Evolutionary conservation across 1,139 yeast species (phyloP).

Genomic region (Magnusiomyces tetraspermus): DNA sequence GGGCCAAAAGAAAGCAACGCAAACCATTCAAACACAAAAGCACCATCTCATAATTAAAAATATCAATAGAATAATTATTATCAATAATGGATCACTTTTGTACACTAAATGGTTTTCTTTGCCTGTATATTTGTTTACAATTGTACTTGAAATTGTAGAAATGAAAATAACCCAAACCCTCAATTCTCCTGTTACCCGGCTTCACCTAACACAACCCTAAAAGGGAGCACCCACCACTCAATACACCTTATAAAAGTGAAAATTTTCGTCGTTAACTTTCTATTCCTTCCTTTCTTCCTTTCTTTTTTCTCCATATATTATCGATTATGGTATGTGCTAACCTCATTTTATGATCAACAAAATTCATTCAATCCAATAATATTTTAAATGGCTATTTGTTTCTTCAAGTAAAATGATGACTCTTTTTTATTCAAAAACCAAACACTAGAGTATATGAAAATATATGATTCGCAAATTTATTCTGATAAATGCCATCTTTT

Average conservation of each 20-base stretch:
- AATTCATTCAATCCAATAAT: background rate
- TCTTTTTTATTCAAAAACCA: constrained; percentile 9
- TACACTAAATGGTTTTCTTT: no score
- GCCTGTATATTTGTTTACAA: no score
- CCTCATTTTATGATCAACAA: no score
- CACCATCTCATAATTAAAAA: no score
- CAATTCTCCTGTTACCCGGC: background rate
- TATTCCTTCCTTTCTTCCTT: background rate
- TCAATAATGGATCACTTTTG: no score
- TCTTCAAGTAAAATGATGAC: no score
- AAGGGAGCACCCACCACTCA: background rate
- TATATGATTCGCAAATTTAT: constrained; percentile 9
- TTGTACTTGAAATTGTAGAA: background rate
- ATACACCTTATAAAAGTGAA: background rate
- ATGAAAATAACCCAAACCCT: background rate
- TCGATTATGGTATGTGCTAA: background rate
- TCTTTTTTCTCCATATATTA: background rate
- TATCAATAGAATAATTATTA: no score
- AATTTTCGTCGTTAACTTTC: background rate
- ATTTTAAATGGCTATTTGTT: background rate
- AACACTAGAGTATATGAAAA: constrained; percentile 8
- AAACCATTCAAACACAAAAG: no score
- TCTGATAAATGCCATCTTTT: background rate
- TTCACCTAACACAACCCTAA: background rate
- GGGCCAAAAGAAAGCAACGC: no score